Percentiles rank a stretch among this genome's conserved stretches.
Conservation (phyloP, 2,329 filamentous ascomycete species). For the Cyphellophora attinorum region DNA sequence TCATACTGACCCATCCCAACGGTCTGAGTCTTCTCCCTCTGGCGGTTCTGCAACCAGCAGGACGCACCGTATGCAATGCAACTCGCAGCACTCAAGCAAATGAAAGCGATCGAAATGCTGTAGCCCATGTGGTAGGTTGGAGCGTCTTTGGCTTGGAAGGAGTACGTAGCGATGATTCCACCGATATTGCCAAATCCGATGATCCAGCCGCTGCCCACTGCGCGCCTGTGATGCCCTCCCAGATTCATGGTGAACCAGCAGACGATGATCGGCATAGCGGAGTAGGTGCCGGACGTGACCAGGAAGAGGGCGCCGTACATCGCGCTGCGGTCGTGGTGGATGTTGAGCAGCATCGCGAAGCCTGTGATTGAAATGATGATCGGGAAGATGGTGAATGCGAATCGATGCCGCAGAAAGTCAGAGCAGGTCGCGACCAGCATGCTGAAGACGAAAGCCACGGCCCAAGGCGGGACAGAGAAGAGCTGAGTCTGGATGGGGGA, state of each 20-base stretch:
- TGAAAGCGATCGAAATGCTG: constrained; percentile 18
- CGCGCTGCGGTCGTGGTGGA: constrained; percentile 17
- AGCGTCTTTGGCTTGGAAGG: constrained; percentile 32
- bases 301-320: constrained; percentile 22
- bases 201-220: constrained; percentile 41
- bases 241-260: constrained; percentile 50
- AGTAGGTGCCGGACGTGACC: constrained; percentile 17
- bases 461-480: constrained; percentile 40
- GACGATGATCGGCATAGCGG: constrained; percentile 21
- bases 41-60: constrained; percentile 30
- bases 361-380: constrained; percentile 22
- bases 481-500: constrained; percentile 44
- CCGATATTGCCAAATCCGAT: constrained; percentile 41
- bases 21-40: constrained; percentile 23
- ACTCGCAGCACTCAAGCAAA: constrained; percentile 15
- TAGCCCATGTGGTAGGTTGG: constrained; percentile 19
- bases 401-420: constrained; percentile 22
- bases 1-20: constrained; percentile 19
- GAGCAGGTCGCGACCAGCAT: constrained; percentile 22
- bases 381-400: constrained; percentile 22
- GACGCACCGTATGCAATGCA: constrained; percentile 30
- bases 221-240: constrained; percentile 39
- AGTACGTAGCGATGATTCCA: constrained; percentile 43
- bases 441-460: constrained; percentile 22
- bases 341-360: constrained; percentile 21